phyloP scores from a whole-genome alignment of 2,329 filamentous ascomycete species.

The Scedosporium aurantiacum region DNA sequence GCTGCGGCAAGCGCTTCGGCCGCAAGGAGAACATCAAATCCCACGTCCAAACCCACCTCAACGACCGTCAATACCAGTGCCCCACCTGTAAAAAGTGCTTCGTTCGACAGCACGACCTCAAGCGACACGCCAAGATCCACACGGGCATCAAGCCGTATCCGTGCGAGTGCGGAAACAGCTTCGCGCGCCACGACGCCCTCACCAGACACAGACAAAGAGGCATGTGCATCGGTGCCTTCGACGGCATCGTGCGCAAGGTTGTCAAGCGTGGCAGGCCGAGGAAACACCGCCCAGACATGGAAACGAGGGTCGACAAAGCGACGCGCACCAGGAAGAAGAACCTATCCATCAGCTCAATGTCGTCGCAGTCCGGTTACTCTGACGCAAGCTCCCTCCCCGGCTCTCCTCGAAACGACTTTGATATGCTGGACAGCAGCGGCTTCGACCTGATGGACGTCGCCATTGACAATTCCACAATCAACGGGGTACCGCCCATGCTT shows the following conservation, averaged over 20 bases:
- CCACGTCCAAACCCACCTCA: slow-evolving; percentile 94
- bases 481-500: slow-evolving; percentile 5
- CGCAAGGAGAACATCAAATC: slow-evolving; percentile 98
- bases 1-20: slow-evolving; percentile 85
- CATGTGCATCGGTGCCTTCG: slow-evolving; percentile 93
- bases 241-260: slow-evolving; percentile 54
- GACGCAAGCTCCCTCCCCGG: slow-evolving; percentile 41
- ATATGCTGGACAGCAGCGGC: slow-evolving; percentile 30
- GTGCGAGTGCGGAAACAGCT: slow-evolving; percentile 88
- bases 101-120: slow-evolving; percentile 92
- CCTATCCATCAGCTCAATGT: slow-evolving; percentile 31
- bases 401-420: slow-evolving; percentile 37
- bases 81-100: slow-evolving; percentile 92
- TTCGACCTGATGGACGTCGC: slow-evolving; percentile 36
- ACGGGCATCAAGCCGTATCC: slow-evolving; percentile 91
- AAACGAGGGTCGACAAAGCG: slow-evolving; percentile 42
- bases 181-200: slow-evolving; percentile 88
- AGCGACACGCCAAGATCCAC: slow-evolving; percentile 95
- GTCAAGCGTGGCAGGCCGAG: slow-evolving; percentile 54
- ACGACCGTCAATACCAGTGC: slow-evolving; percentile 90
- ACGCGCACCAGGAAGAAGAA: slow-evolving; percentile 45
- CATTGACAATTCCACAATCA: slow-evolving; percentile 2
- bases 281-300: slow-evolving; percentile 48
- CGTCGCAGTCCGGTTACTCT: slow-evolving; percentile 45
- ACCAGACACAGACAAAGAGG: slow-evolving; percentile 89